A percentile compares a stretch with the other conserved stretches of the same genome.
Evolutionary conservation across 495 filamentous ascomycete species (phyloP).

Genomic region (Talaromyces nanjingensis): DNA sequence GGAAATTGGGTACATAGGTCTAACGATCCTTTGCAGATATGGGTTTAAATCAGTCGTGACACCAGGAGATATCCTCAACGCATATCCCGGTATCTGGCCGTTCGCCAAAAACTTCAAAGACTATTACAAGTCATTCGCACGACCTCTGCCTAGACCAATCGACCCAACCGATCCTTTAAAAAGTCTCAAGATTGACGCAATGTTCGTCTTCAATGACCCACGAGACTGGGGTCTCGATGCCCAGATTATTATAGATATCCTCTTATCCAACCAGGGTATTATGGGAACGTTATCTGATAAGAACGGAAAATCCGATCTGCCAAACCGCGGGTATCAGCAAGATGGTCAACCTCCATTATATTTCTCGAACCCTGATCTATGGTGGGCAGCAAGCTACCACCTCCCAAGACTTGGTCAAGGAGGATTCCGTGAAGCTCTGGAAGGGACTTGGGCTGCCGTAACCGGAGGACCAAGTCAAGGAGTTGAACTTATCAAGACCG

Average conservation of each 20-base stretch:
- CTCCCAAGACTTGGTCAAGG: conserved; percentile 92
- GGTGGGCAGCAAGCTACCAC: conserved; percentile 77
- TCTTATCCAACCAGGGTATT: conserved; percentile 65
- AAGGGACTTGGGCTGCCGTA: conserved; percentile 67
- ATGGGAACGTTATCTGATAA: conserved; percentile 68
- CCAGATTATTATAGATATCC: conserved; percentile 72
- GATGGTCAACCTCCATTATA: conserved; percentile 75
- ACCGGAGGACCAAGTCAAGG: conserved; percentile 52
- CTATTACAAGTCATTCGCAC: conserved; percentile 54
- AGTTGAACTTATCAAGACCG: conserved; percentile 52
- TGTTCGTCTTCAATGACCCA: conserved; percentile 87
- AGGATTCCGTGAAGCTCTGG: conserved; percentile 74
- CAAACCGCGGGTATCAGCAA: conserved; percentile 68
- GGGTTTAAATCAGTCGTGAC: conserved; percentile 83
- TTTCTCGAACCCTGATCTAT: conserved; percentile 85
- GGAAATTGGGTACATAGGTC: background rate
- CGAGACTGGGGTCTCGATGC: conserved; percentile 90
- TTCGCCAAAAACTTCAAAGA: conserved; percentile 57
- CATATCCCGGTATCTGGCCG: conserved; percentile 72
- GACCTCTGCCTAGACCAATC: conserved; percentile 45
- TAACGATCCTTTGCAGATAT: conserved; percentile 40
- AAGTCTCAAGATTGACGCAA: conserved; percentile 67
- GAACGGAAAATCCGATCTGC: conserved; percentile 46
- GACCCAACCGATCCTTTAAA: conserved; percentile 30
- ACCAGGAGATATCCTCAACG: conserved; percentile 72